These are phyloP conservation scores for Globisporangium nunn DNA, from an alignment of 352 stramenopile species.

Conservation along the genomic window DNA sequence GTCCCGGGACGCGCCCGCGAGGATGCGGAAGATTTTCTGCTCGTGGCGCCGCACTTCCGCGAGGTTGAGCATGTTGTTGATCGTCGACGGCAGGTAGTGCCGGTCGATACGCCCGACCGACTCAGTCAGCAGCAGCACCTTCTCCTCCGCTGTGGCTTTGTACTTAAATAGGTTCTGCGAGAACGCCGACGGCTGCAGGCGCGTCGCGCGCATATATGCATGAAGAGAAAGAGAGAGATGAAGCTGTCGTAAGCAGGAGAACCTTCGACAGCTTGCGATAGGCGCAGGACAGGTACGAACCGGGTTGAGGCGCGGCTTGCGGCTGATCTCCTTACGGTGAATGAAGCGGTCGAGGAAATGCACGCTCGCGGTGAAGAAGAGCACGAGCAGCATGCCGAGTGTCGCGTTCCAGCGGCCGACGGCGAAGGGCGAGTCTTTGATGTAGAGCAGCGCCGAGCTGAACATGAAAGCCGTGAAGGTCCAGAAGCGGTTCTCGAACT, in stretches of 20 bases:
- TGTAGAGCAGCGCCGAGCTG: constrained; percentile 90
- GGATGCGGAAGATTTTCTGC: constrained; percentile 94
- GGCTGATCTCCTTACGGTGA: constrained; percentile 67
- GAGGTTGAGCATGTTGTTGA: constrained; percentile 87
- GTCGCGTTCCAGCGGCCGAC: constrained; percentile 68
- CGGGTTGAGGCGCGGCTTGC: constrained; percentile 42
- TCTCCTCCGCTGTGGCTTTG: constrained; percentile 76
- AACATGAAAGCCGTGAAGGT: constrained; percentile 93
- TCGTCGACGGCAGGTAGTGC: constrained; percentile 80
- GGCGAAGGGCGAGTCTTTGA: constrained; percentile 89
- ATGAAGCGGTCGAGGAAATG: constrained; percentile 82
- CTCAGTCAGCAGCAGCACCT: constrained; percentile 62
- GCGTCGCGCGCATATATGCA: not conserved
- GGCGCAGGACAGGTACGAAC: constrained; percentile 7
- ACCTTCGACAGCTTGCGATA: not conserved
- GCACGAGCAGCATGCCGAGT: constrained; percentile 69
- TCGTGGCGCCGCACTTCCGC: constrained; percentile 80
- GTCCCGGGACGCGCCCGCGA: constrained; percentile 91
- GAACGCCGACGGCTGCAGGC: constrained; percentile 32
- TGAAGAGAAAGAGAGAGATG: not conserved
- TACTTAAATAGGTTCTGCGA: constrained; percentile 79
- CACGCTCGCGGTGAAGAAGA: constrained; percentile 69
- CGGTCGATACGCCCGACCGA: constrained; percentile 72
- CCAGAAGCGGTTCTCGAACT: constrained; percentile 98
- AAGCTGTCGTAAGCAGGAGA: not conserved